phyloP scores from a whole-genome alignment of 345 rosid species.

The Reutealis trisperma region DNA sequence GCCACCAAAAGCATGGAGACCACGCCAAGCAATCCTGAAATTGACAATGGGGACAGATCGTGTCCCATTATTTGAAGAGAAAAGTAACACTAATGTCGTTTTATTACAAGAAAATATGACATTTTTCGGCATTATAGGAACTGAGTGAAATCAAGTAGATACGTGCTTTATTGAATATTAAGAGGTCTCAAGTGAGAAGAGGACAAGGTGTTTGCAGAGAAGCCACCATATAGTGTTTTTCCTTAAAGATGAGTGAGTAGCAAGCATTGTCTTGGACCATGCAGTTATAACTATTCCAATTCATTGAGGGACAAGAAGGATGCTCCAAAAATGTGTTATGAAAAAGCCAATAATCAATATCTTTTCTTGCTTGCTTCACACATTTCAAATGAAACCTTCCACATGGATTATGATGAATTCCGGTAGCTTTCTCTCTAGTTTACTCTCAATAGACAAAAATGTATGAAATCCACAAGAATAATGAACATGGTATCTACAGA shows the following conservation, averaged over 20 bases:
- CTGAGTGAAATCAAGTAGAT: not conserved
- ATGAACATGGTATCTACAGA: not conserved
- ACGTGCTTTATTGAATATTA: no score
- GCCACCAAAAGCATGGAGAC: conserved; percentile 69
- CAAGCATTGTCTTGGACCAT: not conserved
- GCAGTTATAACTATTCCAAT: not conserved
- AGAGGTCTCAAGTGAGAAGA: not conserved
- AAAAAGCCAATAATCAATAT: not conserved
- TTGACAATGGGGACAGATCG: not conserved
- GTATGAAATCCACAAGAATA: no score
- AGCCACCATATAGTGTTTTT: not conserved
- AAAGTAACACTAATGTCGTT: not conserved
- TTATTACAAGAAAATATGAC: not conserved
- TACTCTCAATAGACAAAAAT: not conserved
- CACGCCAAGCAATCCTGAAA: conserved; percentile 75
- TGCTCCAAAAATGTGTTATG: not conserved
- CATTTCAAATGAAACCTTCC: not conserved
- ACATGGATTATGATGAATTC: not conserved
- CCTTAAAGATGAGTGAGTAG: not conserved
- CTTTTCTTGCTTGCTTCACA: not conserved
- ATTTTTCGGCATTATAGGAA: not conserved
- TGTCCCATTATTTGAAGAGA: not conserved
- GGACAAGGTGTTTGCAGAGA: not conserved
- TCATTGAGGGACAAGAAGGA: not conserved
- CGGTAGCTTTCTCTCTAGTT: not conserved